Evolutionary conservation across 106 monocot species (phyloP).

Genomic region (Apostasia ramifera): DNA sequence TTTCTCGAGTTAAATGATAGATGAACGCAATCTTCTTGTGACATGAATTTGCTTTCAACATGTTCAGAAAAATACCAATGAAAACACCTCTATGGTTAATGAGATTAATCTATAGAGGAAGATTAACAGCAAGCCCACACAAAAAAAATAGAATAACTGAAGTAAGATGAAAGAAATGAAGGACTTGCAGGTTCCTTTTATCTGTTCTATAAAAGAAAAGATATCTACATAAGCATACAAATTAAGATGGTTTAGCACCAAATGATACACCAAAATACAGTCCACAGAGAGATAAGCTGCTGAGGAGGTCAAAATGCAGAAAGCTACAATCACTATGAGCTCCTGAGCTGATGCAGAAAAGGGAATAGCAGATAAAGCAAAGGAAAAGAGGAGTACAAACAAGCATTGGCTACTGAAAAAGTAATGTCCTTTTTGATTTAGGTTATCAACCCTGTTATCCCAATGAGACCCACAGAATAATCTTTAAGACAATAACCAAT

Average conservation of each 20-base stretch:
- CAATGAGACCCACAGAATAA: not conserved
- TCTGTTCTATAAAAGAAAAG: not conserved
- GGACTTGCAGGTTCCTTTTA: not conserved
- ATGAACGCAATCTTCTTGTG: too few relatives aligned
- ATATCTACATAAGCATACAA: not conserved
- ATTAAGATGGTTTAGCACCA: too few relatives aligned
- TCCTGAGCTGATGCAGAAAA: slow-evolving; percentile 2
- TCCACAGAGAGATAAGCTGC: not conserved
- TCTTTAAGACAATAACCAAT: not conserved
- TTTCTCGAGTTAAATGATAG: too few relatives aligned
- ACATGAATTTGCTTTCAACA: too few relatives aligned
- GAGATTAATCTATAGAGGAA: not conserved
- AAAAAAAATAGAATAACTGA: not conserved
- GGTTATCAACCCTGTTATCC: not conserved
- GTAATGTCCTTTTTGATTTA: not conserved
- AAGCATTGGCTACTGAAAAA: slow-evolving; percentile 2
- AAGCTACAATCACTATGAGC: not conserved
- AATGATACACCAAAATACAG: not conserved
- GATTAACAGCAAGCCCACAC: not conserved
- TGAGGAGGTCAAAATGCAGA: slow-evolving; percentile 1
- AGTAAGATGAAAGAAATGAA: not conserved
- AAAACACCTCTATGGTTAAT: not conserved
- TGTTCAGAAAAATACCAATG: not conserved
- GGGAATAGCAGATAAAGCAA: not conserved
- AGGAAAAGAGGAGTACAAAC: slow-evolving; percentile 1